Evolutionary conservation across 306 rosid species (phyloP).

Genomic region (Cucumis hystrix): DNA sequence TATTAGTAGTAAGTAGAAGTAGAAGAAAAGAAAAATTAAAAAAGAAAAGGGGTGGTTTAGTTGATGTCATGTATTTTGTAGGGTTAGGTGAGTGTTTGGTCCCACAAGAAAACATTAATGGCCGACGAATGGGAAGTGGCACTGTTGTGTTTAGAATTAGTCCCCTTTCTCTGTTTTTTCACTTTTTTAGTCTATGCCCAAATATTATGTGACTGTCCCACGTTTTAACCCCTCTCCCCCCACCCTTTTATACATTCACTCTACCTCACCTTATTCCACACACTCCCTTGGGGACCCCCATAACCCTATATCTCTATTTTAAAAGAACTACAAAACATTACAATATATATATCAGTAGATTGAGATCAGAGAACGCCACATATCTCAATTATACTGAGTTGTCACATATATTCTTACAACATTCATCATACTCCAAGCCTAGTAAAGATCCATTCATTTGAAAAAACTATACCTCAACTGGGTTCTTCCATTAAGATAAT

Average conservation of each 20-base stretch:
- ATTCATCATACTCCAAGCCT: too few relatives aligned
- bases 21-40: not conserved
- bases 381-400: too few relatives aligned
- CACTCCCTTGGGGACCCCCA: not conserved
- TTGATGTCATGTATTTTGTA: constrained; percentile 22
- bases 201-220: not conserved
- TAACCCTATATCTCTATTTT: too few relatives aligned
- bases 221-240: not conserved
- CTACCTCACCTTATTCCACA: constrained; percentile 3
- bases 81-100: constrained; percentile 47
- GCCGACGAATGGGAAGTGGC: constrained; percentile 29
- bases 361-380: too few relatives aligned
- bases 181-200: not conserved
- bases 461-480: too few relatives aligned
- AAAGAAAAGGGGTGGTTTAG: not conserved
- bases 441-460: too few relatives aligned
- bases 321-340: too few relatives aligned
- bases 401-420: too few relatives aligned
- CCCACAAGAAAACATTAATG: constrained; percentile 41
- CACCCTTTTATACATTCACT: not conserved
- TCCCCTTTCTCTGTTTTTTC: constrained; percentile 26
- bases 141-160: constrained; percentile 38
- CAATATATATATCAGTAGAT: too few relatives aligned
- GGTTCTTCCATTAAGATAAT: too few relatives aligned
- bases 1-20: not conserved